Base-by-base conservation (phyloP, 805 yeast species). In the Zygotorulaspora chibaensis region DNA sequence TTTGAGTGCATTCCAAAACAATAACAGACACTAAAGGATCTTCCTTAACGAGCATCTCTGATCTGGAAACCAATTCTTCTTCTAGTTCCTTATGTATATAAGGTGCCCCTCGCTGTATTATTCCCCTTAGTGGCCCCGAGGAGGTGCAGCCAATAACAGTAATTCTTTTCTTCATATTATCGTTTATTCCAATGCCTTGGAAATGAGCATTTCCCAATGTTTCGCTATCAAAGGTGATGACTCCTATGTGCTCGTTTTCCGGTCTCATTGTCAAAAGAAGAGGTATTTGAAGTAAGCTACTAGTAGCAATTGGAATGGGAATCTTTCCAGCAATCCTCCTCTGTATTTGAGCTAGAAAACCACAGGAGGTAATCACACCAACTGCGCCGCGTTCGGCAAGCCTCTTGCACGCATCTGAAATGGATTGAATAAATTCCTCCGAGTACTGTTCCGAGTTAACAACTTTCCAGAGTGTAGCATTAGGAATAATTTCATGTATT, bases 331-430 rank as follows among this genome's bases (percentile, higher is more conserved):
- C 51, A 7, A 66, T 27, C 13, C 61, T 49, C 9, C 50, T 26
- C 37, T 67, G 70, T 15, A 60, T 50, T 33, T 62, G 64, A 1
- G 69, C 66, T 3, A 67, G 53, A 46, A 66, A 67, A 10, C 70
- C 70, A 53, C 70, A 67, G 2, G 69, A 63, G 3, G 70, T 65
- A 17, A 63, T 58, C 11, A 63, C 51, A 13, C 69, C 70, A 42
- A 63, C 48, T 8, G 68, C 68, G 8, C 71, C 71, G 34, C 58
- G 55, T 0, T 53, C 52, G 11, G 56, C 57, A 10, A 66, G 44
- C n/a, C 45, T 50, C 13, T 54, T 38, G 26, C 62, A 58, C 3
- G 65, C 65, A 16, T 57, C 59, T 25, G 57, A 56, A 49, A 61
- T 63, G 1, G 43, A 39, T n/a, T 63, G 55, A 1, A 65, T 41